Base-by-base conservation (phyloP, 2,329 filamentous ascomycete genomes). In the Stylonectria norvegica region DNA sequence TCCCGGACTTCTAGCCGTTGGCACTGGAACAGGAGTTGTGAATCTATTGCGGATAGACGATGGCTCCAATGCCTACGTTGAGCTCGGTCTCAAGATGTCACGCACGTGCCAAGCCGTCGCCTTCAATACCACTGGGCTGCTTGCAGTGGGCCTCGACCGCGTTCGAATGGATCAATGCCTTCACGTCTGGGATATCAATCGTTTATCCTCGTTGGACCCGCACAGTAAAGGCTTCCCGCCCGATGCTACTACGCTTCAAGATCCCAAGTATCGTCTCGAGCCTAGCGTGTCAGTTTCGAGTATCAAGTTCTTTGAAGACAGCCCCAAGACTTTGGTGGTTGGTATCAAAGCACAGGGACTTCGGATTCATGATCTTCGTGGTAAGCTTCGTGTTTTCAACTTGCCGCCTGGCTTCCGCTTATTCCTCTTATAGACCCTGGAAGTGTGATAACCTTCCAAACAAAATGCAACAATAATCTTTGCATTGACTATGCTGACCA, bases 131-230 rank as follows among this genome's bases (percentile, higher is more conserved):
- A 73, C 72, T 5, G 83, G 85, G 14, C 72, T 86, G 40, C 69
- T 94, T 36, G 88, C 87, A 8, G 86, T 89, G 19, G 88, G 86
- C 2, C 70, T 93, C 36, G 88, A 93, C 55, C 77, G 86, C 52
- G 86, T 90, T 17, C 78, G 88, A 20, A 89, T 87, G 63, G 88
- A 93, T 58, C 79, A 85, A 48, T 89, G 85, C 53, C 72, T 94
- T 34, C 87, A 91, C 55, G 83, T 93, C 20, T 93, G 86, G 78
- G 86, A 94, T 61, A 74, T 89, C 39, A 83, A 78, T 52, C 78
- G 79, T 27, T 70, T 80, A 34, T 75, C 71, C 15, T 70, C 63
- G 30, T 66, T 74, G 61, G 72, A 72, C 52, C 59, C 68, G 22
- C 65, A 60, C 12, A 61, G 63, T 15, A 65, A 64, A 20, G 79